A percentile compares a stretch with the other conserved stretches of the same genome.
Conservation (phyloP, 148 eudicot species). For the Vaccinium darrowii region DNA sequence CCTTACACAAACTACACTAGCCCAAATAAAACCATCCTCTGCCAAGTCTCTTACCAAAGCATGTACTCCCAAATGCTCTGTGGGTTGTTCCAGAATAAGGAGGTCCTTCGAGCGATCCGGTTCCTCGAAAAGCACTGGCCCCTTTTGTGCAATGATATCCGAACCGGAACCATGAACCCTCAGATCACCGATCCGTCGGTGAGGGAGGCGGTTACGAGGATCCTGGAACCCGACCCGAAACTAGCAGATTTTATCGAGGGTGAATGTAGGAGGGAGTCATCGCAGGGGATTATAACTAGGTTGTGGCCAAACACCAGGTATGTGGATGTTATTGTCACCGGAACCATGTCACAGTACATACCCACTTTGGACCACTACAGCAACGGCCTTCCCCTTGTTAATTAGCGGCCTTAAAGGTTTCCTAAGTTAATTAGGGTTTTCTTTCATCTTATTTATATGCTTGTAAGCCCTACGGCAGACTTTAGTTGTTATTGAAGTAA, state of each 20-base stretch:
- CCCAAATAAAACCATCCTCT: conserved; percentile 71
- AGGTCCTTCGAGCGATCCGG: conserved; percentile 76
- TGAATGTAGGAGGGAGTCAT: conserved; percentile 47
- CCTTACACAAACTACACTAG: no score
- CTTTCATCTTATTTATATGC: no score
- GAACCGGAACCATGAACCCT: conserved; percentile 43
- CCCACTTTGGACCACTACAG: conserved; percentile 68
- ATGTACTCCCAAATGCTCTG: conserved; percentile 84
- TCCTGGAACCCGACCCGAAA: conserved; percentile 56
- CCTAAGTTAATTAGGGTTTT: no score
- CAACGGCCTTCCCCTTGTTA: conserved; percentile 73
- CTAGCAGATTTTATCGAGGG: conserved; percentile 58
- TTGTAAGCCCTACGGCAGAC: no score
- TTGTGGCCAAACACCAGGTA: conserved; percentile 82
- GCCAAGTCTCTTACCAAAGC: conserved; percentile 73
- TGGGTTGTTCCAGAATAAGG: conserved; percentile 53
- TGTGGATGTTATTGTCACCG: conserved; percentile 81
- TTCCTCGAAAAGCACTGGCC: conserved; percentile 70
- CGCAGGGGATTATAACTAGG: conserved; percentile 70
- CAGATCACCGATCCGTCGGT: conserved; percentile 54
- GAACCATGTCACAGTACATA: conserved; percentile 80
- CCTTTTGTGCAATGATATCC: conserved; percentile 43
- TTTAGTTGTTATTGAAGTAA: no score
- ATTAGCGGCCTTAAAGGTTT: no score
- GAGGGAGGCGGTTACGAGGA: conserved; percentile 40